A percentile compares a stretch with the other conserved stretches of the same genome.
Conservation (phyloP, 148 eudicot genomes). For the Diospyros lotus region DNA sequence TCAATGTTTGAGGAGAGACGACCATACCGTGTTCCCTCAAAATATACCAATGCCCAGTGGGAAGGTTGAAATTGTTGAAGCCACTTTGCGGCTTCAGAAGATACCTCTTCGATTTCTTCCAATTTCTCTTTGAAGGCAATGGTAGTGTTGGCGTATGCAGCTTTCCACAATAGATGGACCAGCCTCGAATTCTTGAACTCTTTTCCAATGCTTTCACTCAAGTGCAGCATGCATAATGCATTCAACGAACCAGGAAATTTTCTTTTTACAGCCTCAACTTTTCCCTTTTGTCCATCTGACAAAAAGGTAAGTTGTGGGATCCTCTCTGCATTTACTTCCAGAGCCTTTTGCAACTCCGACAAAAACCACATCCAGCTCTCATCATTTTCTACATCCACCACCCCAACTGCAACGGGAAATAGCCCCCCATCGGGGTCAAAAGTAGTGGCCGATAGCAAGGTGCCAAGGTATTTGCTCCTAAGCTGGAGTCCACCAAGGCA, state of each 20-base stretch:
- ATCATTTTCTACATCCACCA: slow-evolving; percentile 53
- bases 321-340: slow-evolving; percentile 41
- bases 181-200: slow-evolving; percentile 54
- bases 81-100: slow-evolving; percentile 59
- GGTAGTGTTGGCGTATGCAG: slow-evolving; percentile 43
- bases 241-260: slow-evolving; percentile 41
- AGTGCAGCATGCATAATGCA: slow-evolving; percentile 50
- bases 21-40: slow-evolving; percentile 50
- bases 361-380: slow-evolving; percentile 73
- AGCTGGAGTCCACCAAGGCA: slow-evolving; percentile 52
- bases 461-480: slow-evolving; percentile 59
- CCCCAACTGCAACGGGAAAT: slow-evolving; percentile 59
- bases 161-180: slow-evolving; percentile 50
- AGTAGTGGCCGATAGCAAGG: slow-evolving; percentile 55
- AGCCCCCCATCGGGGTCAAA: slow-evolving; percentile 56
- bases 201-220: slow-evolving; percentile 48
- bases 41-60: slow-evolving; percentile 44
- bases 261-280: slow-evolving; percentile 32
- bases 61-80: slow-evolving; percentile 45
- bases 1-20: slow-evolving; percentile 50
- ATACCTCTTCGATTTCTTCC: slow-evolving; percentile 48
- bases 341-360: slow-evolving; percentile 42
- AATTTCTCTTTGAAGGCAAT: slow-evolving; percentile 41
- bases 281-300: slow-evolving; percentile 43
- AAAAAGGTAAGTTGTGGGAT: slow-evolving; percentile 50